Base-by-base conservation (phyloP, 1,139 yeast species). In the Tardiomyces blankii region DNA sequence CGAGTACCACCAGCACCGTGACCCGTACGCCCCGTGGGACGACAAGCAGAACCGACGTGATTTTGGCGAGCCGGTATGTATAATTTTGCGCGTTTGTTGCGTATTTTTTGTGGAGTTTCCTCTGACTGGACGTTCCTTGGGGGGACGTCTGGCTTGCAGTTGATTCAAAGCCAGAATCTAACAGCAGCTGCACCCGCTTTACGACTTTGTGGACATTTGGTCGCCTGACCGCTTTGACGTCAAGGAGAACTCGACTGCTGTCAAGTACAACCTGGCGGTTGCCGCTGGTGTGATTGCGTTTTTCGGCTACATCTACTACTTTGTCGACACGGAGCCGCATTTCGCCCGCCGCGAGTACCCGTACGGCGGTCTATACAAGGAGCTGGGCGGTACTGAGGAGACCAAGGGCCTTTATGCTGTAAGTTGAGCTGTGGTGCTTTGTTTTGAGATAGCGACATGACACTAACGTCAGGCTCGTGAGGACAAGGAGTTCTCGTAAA, bases 31-130 rank as follows among this genome's bases (percentile, higher is more conserved):
- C 50, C 80, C 77, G 60, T 86, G 81, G 65, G 94, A 85, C 61
- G 93, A 84, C 63, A 86, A 72, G 58, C 95, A 85, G 66, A 77
- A 80, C 63, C 77, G 91, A 69, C 80, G 94, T 68, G 84, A 85
- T 70, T 68, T 75, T 54, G 76, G 77, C 53, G 91, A 86, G 53
- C 86, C 88, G n/a, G 35, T 30, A 30, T 5, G 35, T 30, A n/a
- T n/a, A n/a, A n/a, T n/a, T n/a, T 27, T 14, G 54, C 54, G 46
- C 44, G 52, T 45, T n/a, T n/a, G n/a, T n/a, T n/a, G n/a, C n/a
- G n/a, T n/a, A n/a, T n/a, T n/a, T n/a, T n/a, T n/a, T n/a, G n/a
- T n/a, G n/a, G n/a, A n/a, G n/a, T n/a, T n/a, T n/a, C n/a, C n/a
- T n/a, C n/a, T n/a, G n/a, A n/a, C n/a, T n/a, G n/a, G n/a, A n/a